These are phyloP conservation scores for Beauveria sp. DNA, from an alignment of 2,329 filamentous ascomycete species.

Conservation along the genomic window DNA sequence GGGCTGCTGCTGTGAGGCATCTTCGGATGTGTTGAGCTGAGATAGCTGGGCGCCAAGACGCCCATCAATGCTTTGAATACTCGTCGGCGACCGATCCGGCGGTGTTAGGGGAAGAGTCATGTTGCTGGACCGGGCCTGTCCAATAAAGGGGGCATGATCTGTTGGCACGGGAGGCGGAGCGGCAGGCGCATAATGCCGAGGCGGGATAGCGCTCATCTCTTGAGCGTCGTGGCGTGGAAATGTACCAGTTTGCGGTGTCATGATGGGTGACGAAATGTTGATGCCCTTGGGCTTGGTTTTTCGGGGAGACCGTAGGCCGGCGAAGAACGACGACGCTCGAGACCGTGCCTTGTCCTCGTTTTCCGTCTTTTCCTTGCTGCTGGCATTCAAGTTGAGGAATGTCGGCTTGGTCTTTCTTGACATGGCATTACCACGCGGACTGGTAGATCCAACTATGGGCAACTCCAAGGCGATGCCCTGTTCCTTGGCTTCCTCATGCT, in stretches of 20 bases:
- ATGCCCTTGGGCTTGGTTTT: slow-evolving; percentile 45
- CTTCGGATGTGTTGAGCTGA: slow-evolving; percentile 26
- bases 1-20: slow-evolving; percentile 28
- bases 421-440: slow-evolving; percentile 21
- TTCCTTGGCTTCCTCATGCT: slow-evolving; percentile 67
- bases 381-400: slow-evolving; percentile 38
- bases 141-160: slow-evolving; percentile 32
- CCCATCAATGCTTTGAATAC: slow-evolving; percentile 45
- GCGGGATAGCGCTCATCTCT: slow-evolving; percentile 51
- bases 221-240: slow-evolving; percentile 48
- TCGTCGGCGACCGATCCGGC: slow-evolving; percentile 32
- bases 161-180: slow-evolving; percentile 49
- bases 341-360: slow-evolving; percentile 45
- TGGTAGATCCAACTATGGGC: slow-evolving; percentile 24
- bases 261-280: slow-evolving; percentile 57
- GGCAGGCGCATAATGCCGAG: slow-evolving; percentile 49
- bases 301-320: slow-evolving; percentile 52
- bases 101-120: slow-evolving; percentile 21
- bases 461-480: slow-evolving; percentile 42
- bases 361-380: slow-evolving; percentile 40
- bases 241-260: slow-evolving; percentile 53
- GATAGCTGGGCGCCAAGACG: slow-evolving; percentile 37
- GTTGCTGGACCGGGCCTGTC: slow-evolving; percentile 18
- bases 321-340: slow-evolving; percentile 50
- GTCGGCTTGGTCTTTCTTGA: slow-evolving; percentile 43